Base-by-base conservation (phyloP, 108 stramenopile genomes). In the Stephanodiscus minutulus region DNA sequence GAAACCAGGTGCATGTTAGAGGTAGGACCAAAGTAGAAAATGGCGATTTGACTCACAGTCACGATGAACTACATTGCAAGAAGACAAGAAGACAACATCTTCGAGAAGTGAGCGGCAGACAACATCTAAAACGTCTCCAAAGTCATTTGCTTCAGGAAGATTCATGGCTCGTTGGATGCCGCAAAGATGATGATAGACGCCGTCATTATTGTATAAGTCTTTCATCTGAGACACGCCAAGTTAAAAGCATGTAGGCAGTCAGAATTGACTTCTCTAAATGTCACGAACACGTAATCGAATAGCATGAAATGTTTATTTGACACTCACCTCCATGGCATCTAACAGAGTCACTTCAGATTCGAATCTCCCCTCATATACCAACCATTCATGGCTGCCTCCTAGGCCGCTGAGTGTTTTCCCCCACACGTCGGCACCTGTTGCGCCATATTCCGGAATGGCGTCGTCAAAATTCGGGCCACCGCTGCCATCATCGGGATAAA, bases 31-130 rank as follows among this genome's bases (percentile, higher is more conserved):
- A 27, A 41, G 17, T n/a, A 2, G 31, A 0, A 39, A 6, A 37
- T 46, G 1, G 35, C n/a, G 7, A 10, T n/a, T 27, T 49, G 33
- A 62, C 77, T 78, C 59, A 78, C 77, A 44, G 66, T 91, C 87
- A 35, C 92, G 85, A 66, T 94, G 92, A 27, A 90, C 86, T 29
- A 94, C 76, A 20, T 80, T 64, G 48, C 82, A 61, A 18, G 78
- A 62, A 74, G 89, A 87, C 13, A 90, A 54, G 57, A 72, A 75
- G 15, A 74, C 53, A 46, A 91, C 55, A 48, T 79, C 79, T 37
- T 85, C 70, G 50, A 94, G 66, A 4, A 94, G 58, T 9, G 64
- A 66, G 9, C 39, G 43, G 18, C 85, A 61, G 2, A 83, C 22
- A 11, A 68, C 70, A 72, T 89, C 88, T 50, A 89, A 48, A 21